Base-by-base conservation (phyloP, 179 eudicot genomes). In the Camellia oleifera region DNA sequence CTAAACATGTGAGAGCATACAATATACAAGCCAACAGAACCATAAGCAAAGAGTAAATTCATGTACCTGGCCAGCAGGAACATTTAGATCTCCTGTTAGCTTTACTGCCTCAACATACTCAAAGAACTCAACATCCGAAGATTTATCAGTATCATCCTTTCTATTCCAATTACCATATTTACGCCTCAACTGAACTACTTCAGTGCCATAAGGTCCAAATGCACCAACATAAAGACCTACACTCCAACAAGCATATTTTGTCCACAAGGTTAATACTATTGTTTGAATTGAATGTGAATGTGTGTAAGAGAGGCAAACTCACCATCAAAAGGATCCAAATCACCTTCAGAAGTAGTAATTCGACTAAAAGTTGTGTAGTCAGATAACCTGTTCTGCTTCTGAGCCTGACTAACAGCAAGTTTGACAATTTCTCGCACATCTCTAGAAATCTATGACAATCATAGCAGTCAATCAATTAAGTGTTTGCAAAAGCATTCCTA, bases 81-180 rank as follows among this genome's bases (percentile, higher is more conserved):
- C 97, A 85, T 92, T 94, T 56, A 96, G 84, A 78, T 96, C 99
- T 69, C 99, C 98, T 1, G 99, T 94, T 66, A 96, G 91, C 91
- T 96, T 96, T 75, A 96, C 93, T 40, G 99, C 99, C 88, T 96
- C 99, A 79, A 96, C 99, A 88, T 96, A 96, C 90, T 96, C 99
- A 83, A 89, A 96, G 80, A 96, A 96, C 83, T 96, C 99, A 65
- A 91, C 85, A 81, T 93, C 89, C 56, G 91, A 85, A 80, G 97
- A 79, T 15, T 84, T 78, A 18, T 88, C 88, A 10, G 74, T 76
- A 80, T 87, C 91, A 86, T 82, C 85, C 58, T 82, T 90, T 45
- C 76, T 81, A 69, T 85, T 94, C 99, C 99, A 96, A 65, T 88
- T 92, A 78, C 99, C 98, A 88, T 88, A 96, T 84, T 91, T 96